phyloP scores from a whole-genome alignment of 2,329 filamentous ascomycete genomes.

The Acarospora socialis region DNA sequence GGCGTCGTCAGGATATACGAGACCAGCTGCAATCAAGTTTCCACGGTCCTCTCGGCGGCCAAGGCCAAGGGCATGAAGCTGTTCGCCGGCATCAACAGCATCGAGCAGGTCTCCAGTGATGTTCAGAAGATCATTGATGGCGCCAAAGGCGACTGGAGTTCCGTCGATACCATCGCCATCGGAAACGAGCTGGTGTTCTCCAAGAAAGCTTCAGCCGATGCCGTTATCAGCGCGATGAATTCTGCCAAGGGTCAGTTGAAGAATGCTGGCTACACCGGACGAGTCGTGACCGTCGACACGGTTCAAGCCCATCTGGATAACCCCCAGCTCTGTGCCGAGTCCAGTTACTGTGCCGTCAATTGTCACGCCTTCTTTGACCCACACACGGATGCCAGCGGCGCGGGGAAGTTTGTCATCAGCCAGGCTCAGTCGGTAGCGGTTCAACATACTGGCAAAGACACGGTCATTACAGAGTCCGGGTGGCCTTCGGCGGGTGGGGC shows the following conservation, averaged over 20 bases:
- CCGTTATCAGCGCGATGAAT: slow-evolving; percentile 45
- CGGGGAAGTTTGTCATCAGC: slow-evolving; percentile 52
- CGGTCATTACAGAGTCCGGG: slow-evolving; percentile 69
- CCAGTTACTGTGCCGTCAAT: slow-evolving; percentile 71
- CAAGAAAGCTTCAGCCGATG: slow-evolving; percentile 36
- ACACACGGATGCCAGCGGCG: slow-evolving; percentile 41
- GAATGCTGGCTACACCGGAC: slow-evolving; percentile 51
- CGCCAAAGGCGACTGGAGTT: slow-evolving; percentile 50
- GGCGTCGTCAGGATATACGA: slow-evolving; percentile 62
- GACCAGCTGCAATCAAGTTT: slow-evolving; percentile 61
- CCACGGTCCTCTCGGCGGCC: slow-evolving; percentile 47
- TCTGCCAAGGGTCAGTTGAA: slow-evolving; percentile 45
- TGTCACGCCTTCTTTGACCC: slow-evolving; percentile 73
- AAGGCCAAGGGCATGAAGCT: slow-evolving; percentile 50
- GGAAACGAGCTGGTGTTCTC: slow-evolving; percentile 71
- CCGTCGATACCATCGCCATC: slow-evolving; percentile 57
- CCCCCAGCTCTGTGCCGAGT: slow-evolving; percentile 54
- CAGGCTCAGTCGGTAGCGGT: slow-evolving; percentile 36
- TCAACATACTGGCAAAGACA: slow-evolving; percentile 41
- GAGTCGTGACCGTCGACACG: slow-evolving; percentile 69
- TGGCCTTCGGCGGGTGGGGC: slow-evolving; percentile 59
- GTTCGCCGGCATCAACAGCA: slow-evolving; percentile 60
- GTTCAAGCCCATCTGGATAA: slow-evolving; percentile 53
- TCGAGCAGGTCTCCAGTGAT: slow-evolving; percentile 41
- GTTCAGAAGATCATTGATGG: slow-evolving; percentile 47